Evolutionary conservation across 2,329 filamentous ascomycete genomes (phyloP).

Genomic region (Calonectria crousiana): DNA sequence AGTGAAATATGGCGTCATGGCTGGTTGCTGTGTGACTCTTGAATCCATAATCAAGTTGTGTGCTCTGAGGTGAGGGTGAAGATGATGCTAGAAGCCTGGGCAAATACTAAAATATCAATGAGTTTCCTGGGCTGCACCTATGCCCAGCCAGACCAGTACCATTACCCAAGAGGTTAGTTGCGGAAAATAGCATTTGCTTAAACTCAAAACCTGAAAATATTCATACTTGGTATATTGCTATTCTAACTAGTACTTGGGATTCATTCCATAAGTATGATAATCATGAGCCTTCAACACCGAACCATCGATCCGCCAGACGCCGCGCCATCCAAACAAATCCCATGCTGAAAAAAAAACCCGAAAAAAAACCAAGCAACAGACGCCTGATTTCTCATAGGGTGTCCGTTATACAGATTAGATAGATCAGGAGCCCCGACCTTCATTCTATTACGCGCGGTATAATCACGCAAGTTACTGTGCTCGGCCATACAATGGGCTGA

Average conservation of each 20-base stretch:
- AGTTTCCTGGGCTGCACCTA: neutral
- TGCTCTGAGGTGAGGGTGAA: neutral
- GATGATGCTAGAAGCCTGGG: neutral
- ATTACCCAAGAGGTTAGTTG: neutral
- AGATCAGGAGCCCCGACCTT: neutral
- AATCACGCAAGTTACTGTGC: slow-evolving; percentile 4
- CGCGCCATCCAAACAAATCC: slow-evolving; percentile 2
- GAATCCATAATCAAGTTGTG: neutral
- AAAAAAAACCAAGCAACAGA: neutral
- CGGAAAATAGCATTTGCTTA: neutral
- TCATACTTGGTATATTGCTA: slow-evolving; percentile 1
- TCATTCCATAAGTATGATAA: slow-evolving; percentile 11
- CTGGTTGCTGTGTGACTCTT: neutral
- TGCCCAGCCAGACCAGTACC: neutral
- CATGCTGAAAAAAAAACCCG: neutral
- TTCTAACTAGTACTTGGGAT: neutral
- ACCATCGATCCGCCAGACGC: slow-evolving; percentile 13
- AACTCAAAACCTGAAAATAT: neutral
- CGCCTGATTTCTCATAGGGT: neutral
- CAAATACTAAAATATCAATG: neutral
- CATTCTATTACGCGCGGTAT: neutral
- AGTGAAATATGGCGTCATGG: neutral
- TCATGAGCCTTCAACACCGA: neutral
- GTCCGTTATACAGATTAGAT: neutral
- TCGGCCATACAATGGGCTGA: slow-evolving; percentile 32